Base-by-base conservation (phyloP, 1,284 basidiomycete genomes). In the Rhodotorula mucilaginosa region DNA sequence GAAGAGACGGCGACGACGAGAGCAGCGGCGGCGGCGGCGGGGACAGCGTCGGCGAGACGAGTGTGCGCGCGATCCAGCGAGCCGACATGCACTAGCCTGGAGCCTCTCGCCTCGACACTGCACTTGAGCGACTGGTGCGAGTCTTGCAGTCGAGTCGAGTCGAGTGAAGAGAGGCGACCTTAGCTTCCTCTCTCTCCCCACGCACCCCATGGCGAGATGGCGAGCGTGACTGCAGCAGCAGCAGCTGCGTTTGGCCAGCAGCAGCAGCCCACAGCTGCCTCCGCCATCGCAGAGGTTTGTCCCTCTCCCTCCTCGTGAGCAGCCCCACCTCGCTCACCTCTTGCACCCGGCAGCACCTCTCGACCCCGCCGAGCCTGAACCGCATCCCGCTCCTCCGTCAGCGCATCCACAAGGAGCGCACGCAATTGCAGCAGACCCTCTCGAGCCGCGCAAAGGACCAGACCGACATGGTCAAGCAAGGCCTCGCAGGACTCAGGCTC, bases 391-490 rank as follows among this genome's bases (percentile, higher is more conserved):
- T 72, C 15, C 68, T 76, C 6, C 66, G 75, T 3, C 73, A 72
- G 18, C 65, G 73, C 7, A 74, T 76, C 6, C 65, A 69, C 4
- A 76, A 76, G 61, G 75, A 76, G 46, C 75, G 75, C 46, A 61
- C 73, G 21, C 71, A 72, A 31, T 54, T 76, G 4, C 71, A 74
- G 63, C 64, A 65, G 48, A 70, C 73, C 34, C 68, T 76, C 63
- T 66, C 69, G 23, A 65, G 67, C 23, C 51, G 94, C 21, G 93
- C 97, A 70, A 94, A 92, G 80, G 92, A 96, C 73, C 96, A 98
- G 81, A 86, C 99, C 13, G 90, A 95, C 79, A 88, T 92, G 0
- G 97, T 94, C 15, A 84, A 93, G 60, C 91, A 95, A 71, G 96
- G 93, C 0, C 85, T 99, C 68, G 84, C 90, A 71, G 94, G 91